These are phyloP conservation scores for Tulasnella sp. DNA, from an alignment of 768 basidiomycete genomes.

Conservation along the genomic window DNA sequence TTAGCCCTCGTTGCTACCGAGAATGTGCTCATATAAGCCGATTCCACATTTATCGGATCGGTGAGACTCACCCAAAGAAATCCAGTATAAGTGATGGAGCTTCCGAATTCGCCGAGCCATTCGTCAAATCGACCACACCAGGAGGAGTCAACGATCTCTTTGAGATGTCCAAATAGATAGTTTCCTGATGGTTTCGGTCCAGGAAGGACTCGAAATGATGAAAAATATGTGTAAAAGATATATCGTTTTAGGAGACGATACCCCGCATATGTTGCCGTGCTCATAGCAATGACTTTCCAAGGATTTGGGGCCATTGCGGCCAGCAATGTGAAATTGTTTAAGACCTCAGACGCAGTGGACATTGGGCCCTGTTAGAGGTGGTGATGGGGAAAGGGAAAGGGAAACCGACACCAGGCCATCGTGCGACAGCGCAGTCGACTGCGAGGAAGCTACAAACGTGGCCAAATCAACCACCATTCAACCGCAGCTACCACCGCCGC, in stretches of 20 bases:
- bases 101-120: constrained; percentile 52
- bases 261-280: background rate
- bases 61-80: constrained; percentile 37
- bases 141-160: background rate
- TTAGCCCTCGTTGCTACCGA: constrained; percentile 5
- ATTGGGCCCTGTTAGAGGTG: background rate
- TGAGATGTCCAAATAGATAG: background rate
- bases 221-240: background rate
- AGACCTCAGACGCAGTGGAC: background rate
- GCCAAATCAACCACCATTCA: background rate
- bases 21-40: no score
- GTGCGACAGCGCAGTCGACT: background rate
- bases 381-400: background rate
- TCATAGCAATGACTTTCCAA: background rate
- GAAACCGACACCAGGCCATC: background rate
- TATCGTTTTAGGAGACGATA: background rate
- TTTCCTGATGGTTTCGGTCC: background rate
- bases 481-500: background rate
- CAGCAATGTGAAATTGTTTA: background rate
- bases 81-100: constrained; percentile 45
- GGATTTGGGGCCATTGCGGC: background rate
- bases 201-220: background rate
- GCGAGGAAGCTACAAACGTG: background rate
- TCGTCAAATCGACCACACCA: constrained; percentile 40
- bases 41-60: no score